A percentile compares a stretch with the other conserved stretches of the same genome.
phyloP scores from a whole-genome alignment of 176 grass and related monocot species.

The Poa annua region DNA sequence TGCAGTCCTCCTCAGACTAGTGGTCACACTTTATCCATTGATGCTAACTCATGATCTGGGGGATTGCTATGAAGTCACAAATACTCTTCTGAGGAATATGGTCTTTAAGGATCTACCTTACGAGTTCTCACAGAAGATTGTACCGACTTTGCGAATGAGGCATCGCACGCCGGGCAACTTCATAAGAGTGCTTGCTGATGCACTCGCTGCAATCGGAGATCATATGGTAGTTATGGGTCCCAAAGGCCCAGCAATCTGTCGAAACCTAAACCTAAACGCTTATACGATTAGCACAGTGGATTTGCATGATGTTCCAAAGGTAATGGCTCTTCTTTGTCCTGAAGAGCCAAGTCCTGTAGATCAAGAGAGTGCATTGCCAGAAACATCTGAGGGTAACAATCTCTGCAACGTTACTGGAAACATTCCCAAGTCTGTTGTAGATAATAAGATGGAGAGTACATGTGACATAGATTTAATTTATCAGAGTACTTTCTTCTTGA shows the following conservation, averaged over 20 bases:
- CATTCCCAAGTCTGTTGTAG: neutral
- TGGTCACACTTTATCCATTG: constrained; percentile 52
- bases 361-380: neutral
- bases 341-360: constrained; percentile 18
- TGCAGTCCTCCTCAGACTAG: constrained; percentile 54
- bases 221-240: constrained; percentile 61
- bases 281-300: constrained; percentile 37
- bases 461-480: constrained; percentile 4
- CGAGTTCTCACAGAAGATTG: constrained; percentile 53
- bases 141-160: neutral
- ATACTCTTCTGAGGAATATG: constrained; percentile 14
- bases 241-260: neutral
- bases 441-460: constrained; percentile 13
- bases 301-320: constrained; percentile 43
- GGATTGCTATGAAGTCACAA: constrained; percentile 30
- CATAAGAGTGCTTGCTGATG: constrained; percentile 53
- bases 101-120: constrained; percentile 49
- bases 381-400: neutral
- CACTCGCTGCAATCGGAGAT: constrained; percentile 56
- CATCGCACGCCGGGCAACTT: neutral
- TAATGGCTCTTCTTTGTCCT: constrained; percentile 50
- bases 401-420: neutral
- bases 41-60: constrained; percentile 24
- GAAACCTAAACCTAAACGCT: constrained; percentile 34
- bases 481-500: constrained; percentile 15